Evolutionary conservation across 345 rosid genomes (phyloP).

Genomic region (Eucalyptus albens): DNA sequence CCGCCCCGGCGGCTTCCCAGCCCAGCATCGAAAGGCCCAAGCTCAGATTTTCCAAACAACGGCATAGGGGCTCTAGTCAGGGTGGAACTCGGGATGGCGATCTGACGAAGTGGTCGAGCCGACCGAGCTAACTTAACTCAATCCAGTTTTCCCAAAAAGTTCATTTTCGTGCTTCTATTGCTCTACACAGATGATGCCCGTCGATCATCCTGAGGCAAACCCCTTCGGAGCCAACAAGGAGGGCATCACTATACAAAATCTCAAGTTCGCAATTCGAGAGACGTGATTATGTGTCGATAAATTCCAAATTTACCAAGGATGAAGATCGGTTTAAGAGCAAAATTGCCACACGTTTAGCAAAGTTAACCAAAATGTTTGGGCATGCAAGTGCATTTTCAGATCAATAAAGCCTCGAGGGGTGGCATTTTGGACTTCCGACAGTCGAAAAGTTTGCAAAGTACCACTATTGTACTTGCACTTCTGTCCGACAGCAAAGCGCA

Average conservation of each 20-base stretch:
- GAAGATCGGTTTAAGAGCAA: not conserved
- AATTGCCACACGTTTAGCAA: not conserved
- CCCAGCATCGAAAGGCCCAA: not conserved
- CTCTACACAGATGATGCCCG: not conserved
- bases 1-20: not conserved
- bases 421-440: not conserved
- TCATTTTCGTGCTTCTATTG: accelerated
- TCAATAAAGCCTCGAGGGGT: not conserved
- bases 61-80: accelerated
- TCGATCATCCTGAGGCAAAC: accelerated
- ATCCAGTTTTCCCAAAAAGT: accelerated
- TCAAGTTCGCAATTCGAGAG: not conserved
- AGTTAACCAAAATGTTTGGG: not conserved
- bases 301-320: not conserved
- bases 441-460: not conserved
- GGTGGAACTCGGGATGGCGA: not conserved
- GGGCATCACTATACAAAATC: not conserved
- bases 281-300: not conserved
- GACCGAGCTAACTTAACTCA: accelerated
- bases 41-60: not conserved
- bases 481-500: not conserved
- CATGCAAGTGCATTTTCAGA: not conserved
- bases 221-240: not conserved
- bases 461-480: not conserved
- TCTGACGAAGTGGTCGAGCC: not conserved